phyloP scores from a whole-genome alignment of 106 monocot genomes.

The Hemerocallis citrina region DNA sequence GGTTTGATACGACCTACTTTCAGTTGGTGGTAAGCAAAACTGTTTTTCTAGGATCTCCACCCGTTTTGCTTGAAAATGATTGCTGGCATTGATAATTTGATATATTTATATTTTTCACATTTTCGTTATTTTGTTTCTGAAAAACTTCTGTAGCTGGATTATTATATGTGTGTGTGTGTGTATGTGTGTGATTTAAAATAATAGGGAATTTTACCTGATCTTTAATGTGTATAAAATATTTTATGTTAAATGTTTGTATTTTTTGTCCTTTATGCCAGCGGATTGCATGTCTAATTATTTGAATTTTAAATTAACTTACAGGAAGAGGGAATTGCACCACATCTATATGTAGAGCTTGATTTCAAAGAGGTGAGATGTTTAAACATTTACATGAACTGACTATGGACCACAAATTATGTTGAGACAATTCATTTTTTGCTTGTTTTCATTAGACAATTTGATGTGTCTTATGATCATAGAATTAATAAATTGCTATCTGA shows the following conservation, averaged over 20 bases:
- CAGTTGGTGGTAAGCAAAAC: slow-evolving; percentile 51
- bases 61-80: not conserved
- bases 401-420: not conserved
- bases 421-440: not conserved
- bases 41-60: not conserved
- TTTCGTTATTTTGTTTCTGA: not conserved
- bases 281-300: not conserved
- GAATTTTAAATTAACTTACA: slow-evolving; percentile 14
- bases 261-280: not conserved
- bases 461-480: not conserved
- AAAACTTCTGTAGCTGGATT: not conserved
- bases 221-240: not conserved
- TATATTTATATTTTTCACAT: not conserved
- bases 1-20: slow-evolving; percentile 93
- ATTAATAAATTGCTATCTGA: not conserved
- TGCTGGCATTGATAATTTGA: not conserved
- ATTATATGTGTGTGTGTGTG: not conserved
- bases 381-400: not conserved
- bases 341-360: slow-evolving; percentile 92
- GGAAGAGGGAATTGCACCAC: slow-evolving; percentile 73
- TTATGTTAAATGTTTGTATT: not conserved
- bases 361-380: slow-evolving; percentile 72
- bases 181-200: not conserved
- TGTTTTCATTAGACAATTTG: not conserved
- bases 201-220: not conserved